phyloP scores from a whole-genome alignment of 768 basidiomycete genomes.

The Chlorophyllum brunneum region DNA sequence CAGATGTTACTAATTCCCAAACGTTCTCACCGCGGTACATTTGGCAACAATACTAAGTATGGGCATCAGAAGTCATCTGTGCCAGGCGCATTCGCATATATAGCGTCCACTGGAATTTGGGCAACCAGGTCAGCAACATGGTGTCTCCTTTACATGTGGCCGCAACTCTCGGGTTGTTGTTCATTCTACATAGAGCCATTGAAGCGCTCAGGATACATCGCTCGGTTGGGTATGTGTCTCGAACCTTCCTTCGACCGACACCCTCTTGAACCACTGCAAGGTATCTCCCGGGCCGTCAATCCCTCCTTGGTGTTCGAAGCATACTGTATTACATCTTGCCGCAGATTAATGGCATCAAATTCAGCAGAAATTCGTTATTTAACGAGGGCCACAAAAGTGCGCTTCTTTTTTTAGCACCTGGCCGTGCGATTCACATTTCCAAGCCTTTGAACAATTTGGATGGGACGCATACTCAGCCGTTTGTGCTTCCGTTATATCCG shows the following conservation, averaged over 20 bases:
- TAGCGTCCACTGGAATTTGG: too few relatives aligned
- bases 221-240: conserved; percentile 24
- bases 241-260: background rate
- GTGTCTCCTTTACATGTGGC: conserved; percentile 1
- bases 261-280: conserved; percentile 15
- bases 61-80: background rate
- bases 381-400: conserved; percentile 25
- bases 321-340: conserved; percentile 24
- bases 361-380: conserved; percentile 28
- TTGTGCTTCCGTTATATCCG: conserved; percentile 4
- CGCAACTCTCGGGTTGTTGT: background rate
- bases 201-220: conserved; percentile 5
- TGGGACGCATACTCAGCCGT: conserved; percentile 35
- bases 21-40: background rate
- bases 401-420: background rate
- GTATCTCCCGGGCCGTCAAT: conserved; percentile 29
- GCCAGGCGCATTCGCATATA: too few relatives aligned
- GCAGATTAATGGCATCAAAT: conserved; percentile 24
- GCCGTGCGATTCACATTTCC: background rate
- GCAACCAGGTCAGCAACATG: background rate
- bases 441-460: conserved; percentile 23
- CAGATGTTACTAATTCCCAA: background rate
- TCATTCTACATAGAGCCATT: conserved; percentile 6
- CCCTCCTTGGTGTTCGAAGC: conserved; percentile 22
- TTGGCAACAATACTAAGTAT: background rate